phyloP scores from a whole-genome alignment of 164 flowering plant species.

The Dillenia suffruticosa region DNA sequence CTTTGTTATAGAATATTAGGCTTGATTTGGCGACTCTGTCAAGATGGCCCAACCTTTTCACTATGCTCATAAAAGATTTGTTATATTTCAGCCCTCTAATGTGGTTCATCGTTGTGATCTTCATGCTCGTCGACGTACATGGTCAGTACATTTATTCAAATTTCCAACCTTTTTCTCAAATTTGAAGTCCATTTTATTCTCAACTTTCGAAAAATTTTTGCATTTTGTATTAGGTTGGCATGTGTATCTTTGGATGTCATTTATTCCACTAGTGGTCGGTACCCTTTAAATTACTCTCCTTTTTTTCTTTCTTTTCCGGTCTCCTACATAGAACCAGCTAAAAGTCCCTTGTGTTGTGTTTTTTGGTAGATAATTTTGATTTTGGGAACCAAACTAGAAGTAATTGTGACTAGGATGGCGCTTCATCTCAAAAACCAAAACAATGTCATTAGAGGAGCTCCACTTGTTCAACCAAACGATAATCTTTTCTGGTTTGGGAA shows the following conservation, averaged over 20 bases:
- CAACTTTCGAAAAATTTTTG: neutral
- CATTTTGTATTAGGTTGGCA: conserved; percentile 42
- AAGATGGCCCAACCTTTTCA: no score
- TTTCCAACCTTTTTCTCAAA: neutral
- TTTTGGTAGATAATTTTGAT: conserved; percentile 33
- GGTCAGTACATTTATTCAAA: conserved; percentile 24
- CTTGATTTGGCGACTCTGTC: neutral
- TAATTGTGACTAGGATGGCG: conserved; percentile 55
- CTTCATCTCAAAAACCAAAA: conserved; percentile 33
- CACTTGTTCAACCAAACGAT: conserved; percentile 51
- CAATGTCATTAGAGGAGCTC: conserved; percentile 43
- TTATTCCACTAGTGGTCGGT: conserved; percentile 46
- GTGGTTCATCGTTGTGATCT: conserved; percentile 57
- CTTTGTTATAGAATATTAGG: neutral
- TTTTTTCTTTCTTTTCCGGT: neutral
- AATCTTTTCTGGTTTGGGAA: conserved; percentile 52
- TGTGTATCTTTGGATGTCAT: conserved; percentile 45
- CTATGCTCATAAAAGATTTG: neutral
- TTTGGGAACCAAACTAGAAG: conserved; percentile 60
- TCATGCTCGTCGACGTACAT: conserved; percentile 51
- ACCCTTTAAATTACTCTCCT: neutral
- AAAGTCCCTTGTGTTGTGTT: neutral
- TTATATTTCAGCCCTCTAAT: conserved; percentile 36
- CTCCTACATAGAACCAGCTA: neutral
- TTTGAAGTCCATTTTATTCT: neutral